Percentiles rank a stretch among this genome's conserved stretches.
Conservation (phyloP, 768 basidiomycete species). For the Phanerodontia chrysosporium region DNA sequence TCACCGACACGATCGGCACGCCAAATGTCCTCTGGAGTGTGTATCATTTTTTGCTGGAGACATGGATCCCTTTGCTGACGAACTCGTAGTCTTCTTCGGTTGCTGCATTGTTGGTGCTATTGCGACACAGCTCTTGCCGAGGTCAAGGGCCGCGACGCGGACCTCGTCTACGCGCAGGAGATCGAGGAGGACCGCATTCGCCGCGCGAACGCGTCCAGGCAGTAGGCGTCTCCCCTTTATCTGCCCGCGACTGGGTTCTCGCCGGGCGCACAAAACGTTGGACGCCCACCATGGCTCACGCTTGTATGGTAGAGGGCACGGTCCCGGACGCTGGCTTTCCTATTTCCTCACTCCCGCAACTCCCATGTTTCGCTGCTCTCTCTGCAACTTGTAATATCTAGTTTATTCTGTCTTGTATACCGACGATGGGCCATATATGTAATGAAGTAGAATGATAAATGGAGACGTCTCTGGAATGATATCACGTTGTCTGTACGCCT, state of each 20-base stretch:
- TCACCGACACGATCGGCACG: conserved; percentile 59
- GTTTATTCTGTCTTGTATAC: too few relatives aligned
- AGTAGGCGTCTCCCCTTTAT: conserved; percentile 59
- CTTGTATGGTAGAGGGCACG: conserved; percentile 17
- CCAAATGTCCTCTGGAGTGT: conserved; percentile 67
- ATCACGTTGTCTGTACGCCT: too few relatives aligned
- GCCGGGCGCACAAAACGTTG: not conserved
- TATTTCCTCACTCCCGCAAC: too few relatives aligned
- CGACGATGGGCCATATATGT: too few relatives aligned
- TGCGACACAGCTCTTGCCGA: conserved; percentile 50
- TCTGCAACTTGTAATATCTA: too few relatives aligned
- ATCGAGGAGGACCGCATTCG: conserved; percentile 11
- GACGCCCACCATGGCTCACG: too few relatives aligned
- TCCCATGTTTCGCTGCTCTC: too few relatives aligned
- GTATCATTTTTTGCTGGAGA: not conserved
- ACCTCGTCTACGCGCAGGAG: conserved; percentile 40
- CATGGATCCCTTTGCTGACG: conserved; percentile 17
- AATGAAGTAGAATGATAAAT: too few relatives aligned
- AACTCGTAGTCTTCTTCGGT: conserved; percentile 16
- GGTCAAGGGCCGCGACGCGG: conserved; percentile 47
- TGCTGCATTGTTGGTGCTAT: conserved; percentile 9
- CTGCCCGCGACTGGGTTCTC: conserved; percentile 10
- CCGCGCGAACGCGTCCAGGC: not conserved
- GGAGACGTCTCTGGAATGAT: too few relatives aligned
- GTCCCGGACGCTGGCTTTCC: too few relatives aligned